These are phyloP conservation scores for Daedaleopsis sinensis DNA, from an alignment of 768 basidiomycete species.

Conservation along the genomic window DNA sequence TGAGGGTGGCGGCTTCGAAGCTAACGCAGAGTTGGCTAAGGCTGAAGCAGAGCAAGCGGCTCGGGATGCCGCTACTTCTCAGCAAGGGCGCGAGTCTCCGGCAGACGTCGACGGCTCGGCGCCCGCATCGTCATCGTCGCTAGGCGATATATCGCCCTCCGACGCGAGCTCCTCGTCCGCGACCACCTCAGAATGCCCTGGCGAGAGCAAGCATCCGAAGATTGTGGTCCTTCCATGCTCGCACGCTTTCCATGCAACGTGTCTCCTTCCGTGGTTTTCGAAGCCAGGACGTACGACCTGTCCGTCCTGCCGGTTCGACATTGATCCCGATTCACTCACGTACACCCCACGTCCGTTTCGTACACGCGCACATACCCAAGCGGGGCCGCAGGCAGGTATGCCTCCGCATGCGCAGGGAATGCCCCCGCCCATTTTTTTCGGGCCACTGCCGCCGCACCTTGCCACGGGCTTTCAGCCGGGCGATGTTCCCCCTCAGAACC, in stretches of 20 bases:
- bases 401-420: constrained; percentile 6
- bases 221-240: constrained; percentile 78
- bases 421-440: constrained; percentile 3
- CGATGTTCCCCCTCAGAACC: background rate
- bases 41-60: constrained; percentile 15
- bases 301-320: constrained; percentile 81
- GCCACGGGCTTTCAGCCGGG: too few relatives aligned
- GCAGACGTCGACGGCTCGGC: constrained; percentile 19
- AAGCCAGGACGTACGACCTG: constrained; percentile 79
- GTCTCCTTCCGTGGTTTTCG: constrained; percentile 83
- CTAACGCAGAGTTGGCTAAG: constrained; percentile 14
- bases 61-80: constrained; percentile 12
- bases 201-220: constrained; percentile 32
- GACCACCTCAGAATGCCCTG: constrained; percentile 15
- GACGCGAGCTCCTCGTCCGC: background rate
- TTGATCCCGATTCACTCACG: constrained; percentile 78
- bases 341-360: constrained; percentile 29
- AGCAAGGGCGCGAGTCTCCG: constrained; percentile 13
- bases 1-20: constrained; percentile 41
- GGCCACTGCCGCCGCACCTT: constrained; percentile 3
- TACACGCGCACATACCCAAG: constrained; percentile 7
- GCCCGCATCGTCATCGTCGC: constrained; percentile 14
- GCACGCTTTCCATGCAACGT: constrained; percentile 80
- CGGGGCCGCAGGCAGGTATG: background rate
- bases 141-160: background rate